A percentile compares a stretch with the other conserved stretches of the same genome.
Evolutionary conservation across 2,329 filamentous ascomycete species (phyloP).

Genomic region (Amesomyces nigricolor): DNA sequence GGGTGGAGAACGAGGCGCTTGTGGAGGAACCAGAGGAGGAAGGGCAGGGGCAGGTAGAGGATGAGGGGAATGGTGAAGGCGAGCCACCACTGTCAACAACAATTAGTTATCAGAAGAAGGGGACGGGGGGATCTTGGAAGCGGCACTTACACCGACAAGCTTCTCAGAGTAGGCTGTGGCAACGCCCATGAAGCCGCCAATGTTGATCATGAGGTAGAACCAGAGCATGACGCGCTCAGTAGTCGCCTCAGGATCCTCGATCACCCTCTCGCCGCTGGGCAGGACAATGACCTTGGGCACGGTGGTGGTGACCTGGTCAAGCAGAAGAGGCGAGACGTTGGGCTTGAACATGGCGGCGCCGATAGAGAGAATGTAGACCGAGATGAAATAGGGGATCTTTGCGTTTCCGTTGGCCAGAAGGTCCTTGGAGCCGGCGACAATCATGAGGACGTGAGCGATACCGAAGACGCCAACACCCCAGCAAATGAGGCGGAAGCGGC

Average conservation of each 20-base stretch:
- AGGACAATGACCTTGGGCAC: slow-evolving; percentile 48
- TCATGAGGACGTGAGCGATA: slow-evolving; percentile 62
- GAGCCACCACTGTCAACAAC: slow-evolving; percentile 39
- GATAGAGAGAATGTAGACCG: slow-evolving; percentile 47
- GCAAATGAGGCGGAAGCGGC: slow-evolving; percentile 67
- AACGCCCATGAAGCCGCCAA: slow-evolving; percentile 48
- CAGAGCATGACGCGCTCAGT: slow-evolving; percentile 62
- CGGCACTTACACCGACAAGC: slow-evolving; percentile 36
- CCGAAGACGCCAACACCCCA: slow-evolving; percentile 63
- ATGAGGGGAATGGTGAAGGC: slow-evolving; percentile 35
- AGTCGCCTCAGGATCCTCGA: slow-evolving; percentile 62
- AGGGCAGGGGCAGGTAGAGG: slow-evolving; percentile 39
- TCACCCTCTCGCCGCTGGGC: slow-evolving; percentile 55
- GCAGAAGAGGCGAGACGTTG: slow-evolving; percentile 63
- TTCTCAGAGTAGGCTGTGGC: slow-evolving; percentile 49
- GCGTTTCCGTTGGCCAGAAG: slow-evolving; percentile 42
- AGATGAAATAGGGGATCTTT: slow-evolving; percentile 55
- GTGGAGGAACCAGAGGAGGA: slow-evolving; percentile 39
- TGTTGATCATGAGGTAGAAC: slow-evolving; percentile 52
- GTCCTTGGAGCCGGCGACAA: slow-evolving; percentile 49
- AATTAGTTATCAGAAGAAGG: not conserved
- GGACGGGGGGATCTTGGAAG: not conserved
- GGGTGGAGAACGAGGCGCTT: slow-evolving; percentile 40
- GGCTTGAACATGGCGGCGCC: slow-evolving; percentile 66
- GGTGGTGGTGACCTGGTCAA: slow-evolving; percentile 58